phyloP scores from a whole-genome alignment of 2,329 filamentous ascomycete genomes.

The Hyphodiscus sp. region DNA sequence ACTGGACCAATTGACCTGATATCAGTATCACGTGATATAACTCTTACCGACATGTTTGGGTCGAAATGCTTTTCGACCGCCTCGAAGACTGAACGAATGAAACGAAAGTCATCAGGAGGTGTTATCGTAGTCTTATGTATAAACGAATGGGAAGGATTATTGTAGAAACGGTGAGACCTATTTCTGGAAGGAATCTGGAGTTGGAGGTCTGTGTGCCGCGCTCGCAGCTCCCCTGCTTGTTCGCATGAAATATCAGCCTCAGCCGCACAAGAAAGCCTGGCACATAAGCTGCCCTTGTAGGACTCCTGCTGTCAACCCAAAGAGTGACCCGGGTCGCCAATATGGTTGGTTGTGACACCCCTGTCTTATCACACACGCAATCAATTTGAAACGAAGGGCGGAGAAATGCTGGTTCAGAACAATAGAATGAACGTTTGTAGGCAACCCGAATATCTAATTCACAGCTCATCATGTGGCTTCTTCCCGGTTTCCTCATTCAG shows the following conservation, averaged over 20 bases:
- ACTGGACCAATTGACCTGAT: background rate
- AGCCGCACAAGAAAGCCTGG: background rate
- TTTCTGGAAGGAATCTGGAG: background rate
- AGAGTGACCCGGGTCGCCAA: background rate
- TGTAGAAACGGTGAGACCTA: background rate
- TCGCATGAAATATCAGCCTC: background rate
- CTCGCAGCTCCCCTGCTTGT: background rate
- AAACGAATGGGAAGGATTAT: background rate
- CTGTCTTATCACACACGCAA: background rate
- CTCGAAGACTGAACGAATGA: background rate
- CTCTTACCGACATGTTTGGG: background rate
- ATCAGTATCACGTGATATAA: background rate
- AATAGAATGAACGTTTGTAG: background rate
- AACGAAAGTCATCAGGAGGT: background rate
- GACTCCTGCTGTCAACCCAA: background rate
- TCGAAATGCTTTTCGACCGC: background rate
- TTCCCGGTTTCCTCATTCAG: slow-evolving; percentile 2
- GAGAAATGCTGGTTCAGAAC: slow-evolving; percentile 5
- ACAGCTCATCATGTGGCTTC: slow-evolving; percentile 19
- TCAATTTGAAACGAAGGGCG: background rate
- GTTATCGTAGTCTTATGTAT: background rate
- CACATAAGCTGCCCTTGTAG: background rate
- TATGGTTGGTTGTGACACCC: background rate
- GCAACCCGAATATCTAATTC: slow-evolving; percentile 5
- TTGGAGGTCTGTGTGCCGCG: background rate